Evolutionary conservation across 2,329 filamentous ascomycete species (phyloP), one percentile per base, ranked within the genome.

Genomic region (Xylaria arbuscula): DNA sequence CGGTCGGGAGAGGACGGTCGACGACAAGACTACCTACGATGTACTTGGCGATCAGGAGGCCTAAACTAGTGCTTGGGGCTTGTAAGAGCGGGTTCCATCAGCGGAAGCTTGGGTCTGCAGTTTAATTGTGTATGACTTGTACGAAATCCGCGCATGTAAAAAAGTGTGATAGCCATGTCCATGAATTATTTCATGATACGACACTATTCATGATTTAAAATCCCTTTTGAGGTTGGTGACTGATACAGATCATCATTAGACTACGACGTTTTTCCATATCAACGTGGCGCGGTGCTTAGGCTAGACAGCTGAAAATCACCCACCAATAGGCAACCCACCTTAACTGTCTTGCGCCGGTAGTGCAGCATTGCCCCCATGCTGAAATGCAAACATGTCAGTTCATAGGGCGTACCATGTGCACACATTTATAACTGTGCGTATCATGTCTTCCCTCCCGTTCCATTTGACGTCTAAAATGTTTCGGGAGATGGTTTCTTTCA

Each of bases 1-100:
- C 81, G 17, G 85, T 83, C 7, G 83, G 80, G 36, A 88, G 78
- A 47, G 83, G 77, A 74, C 50, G 1, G 38, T 72, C n/a, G 72
- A 75, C 36, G 68, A 65, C 6, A 61, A 76, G 64, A 74, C 73
- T 4, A 54, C 68, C 15, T 78, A 73, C 42, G 71, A 67, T 13
- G 72, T 63, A 7, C 64, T 77, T 45, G 74, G 64, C 22, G 71
- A 76, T 53, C 40, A 61, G 13, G 54, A 71, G 54, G 74, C 74
- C 13, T 77, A 53, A 53, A 45, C 42, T 28, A 24, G 13, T 40
- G 62, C 3, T 5, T 28, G 36, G 38, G 42, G 42, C 24, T 15
- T 32, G 47, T 17, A 19, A 2, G 42, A 60, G 24, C 36, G 13
- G 38, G 11, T n/a, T n/a, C 22, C 13, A 45, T 45, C 22, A 45